Conservation (phyloP, 495 filamentous ascomycete species). For the Lepidopterella palustris region DNA sequence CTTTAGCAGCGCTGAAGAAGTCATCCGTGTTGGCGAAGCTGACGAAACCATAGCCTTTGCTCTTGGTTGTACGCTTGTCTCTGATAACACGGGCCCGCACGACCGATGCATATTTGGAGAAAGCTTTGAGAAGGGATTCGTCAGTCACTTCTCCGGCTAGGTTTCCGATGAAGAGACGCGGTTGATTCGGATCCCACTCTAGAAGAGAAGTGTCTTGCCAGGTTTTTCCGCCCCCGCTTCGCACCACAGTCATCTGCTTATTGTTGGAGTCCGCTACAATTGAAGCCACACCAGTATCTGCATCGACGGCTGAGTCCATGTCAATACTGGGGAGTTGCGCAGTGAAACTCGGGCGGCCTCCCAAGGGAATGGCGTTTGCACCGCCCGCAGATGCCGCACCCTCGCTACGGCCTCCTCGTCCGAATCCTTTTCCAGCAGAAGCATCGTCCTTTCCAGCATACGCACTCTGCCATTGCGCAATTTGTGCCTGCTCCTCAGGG, state of each 20-base stretch:
- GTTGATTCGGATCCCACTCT: slow-evolving; percentile 95
- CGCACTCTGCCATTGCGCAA: slow-evolving; percentile 94
- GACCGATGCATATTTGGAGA: slow-evolving; percentile 77
- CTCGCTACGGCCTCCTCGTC: slow-evolving; percentile 28
- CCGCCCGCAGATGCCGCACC: slow-evolving; percentile 36
- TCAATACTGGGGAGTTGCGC: slow-evolving; percentile 27
- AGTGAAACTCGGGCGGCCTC: slow-evolving; percentile 12
- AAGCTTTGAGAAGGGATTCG: slow-evolving; percentile 89
- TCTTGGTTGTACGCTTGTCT: slow-evolving; percentile 92
- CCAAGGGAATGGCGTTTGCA: slow-evolving; percentile 45
- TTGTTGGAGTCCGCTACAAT: slow-evolving; percentile 29
- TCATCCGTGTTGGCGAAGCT: slow-evolving; percentile 93
- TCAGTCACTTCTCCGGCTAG: slow-evolving; percentile 98
- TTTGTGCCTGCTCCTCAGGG: slow-evolving; percentile 83
- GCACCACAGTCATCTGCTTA: slow-evolving; percentile 67
- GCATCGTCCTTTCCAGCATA: slow-evolving; percentile 59
- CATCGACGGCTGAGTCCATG: slow-evolving; percentile 34
- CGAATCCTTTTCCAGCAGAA: slow-evolving; percentile 31
- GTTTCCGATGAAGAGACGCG: slow-evolving; percentile 92
- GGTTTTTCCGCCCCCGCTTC: slow-evolving; percentile 79
- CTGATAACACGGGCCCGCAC: slow-evolving; percentile 91
- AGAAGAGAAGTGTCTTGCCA: slow-evolving; percentile 83
- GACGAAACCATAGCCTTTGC: slow-evolving; percentile 92
- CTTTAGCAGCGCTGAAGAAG: slow-evolving; percentile 87
- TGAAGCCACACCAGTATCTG: slow-evolving; percentile 34